Base-by-base conservation (phyloP, 305 asterid species). In the Fraxinus platypoda region DNA sequence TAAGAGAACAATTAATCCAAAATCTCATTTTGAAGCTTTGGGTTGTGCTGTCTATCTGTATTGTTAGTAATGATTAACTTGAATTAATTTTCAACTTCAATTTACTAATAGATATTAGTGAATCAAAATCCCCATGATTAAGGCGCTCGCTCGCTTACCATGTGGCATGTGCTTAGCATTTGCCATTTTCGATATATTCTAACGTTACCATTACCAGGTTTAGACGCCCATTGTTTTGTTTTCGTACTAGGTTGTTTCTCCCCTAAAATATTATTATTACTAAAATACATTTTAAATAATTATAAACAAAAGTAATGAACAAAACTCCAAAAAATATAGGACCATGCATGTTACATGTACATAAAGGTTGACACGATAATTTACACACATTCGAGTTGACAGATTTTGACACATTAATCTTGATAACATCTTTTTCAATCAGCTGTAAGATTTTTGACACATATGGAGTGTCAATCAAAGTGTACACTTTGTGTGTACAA, bases 201-300 rank as follows among this genome's bases (percentile, higher is more conserved):
- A 21, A 21, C 28, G 70, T 21, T 59, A 62, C 72, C 72, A 62
- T 7, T 62, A 62, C 70, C 17, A 8, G 72, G 72, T 8, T 2
- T 8, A 8, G 2, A 23, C 71, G 84, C 78, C 80, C 81, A 66
- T 57, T 49, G 80, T 81, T 81, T 83, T 70, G 83, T 54, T 76
- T 79, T 35, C 79, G 87, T 87, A 87, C 89, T 87, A 87, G 89
- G 89, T 87, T 87, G 57, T 46, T 46, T 46, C n/a, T 46, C 54
- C 12, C 54, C 54, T 46, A 46, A 46, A 46, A 46, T 46, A 46
- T 13, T 41, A 11, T 41, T 11, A 41, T 9, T 41, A 8, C 46
- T 38, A 38, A 38, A 8, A 38, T 38, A 38, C 13, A 2, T 35
- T 35, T 35, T 38, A 38, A 8, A 41, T 41, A 41, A 41, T 11